Evolutionary conservation across 208 protist genomes (phyloP), one percentile per base, ranked within the genome.

Genomic region (Trypanosoma lewisi): DNA sequence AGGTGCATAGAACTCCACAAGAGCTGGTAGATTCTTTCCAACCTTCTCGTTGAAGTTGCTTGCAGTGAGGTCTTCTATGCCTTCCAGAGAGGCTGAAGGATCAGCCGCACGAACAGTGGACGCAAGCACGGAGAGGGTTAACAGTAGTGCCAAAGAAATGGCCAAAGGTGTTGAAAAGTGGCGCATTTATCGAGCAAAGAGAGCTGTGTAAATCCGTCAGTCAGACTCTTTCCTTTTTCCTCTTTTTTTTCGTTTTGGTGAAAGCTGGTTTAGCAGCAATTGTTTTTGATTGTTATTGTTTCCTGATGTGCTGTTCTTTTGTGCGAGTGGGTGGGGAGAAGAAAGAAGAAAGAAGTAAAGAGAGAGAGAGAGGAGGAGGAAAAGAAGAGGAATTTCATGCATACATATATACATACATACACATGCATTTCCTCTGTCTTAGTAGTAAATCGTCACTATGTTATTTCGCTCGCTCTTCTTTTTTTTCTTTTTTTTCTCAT

Each of bases 1-100:
- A 59, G 88, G 82, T 14, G 90, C 86, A 66, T 96, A 97, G 55
- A 97, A 96, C 81, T 96, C 82, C 19, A 98, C 80, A 3, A 96
- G 69, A 0, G 81, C 90, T 49, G 80, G 52, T 12, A 85, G 76
- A 16, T 42, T 48, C 25, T 68, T 68, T 56, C 82, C 68, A 42
- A 96, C 83, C 30, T 83, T 49, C 17, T 53, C n/a, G 27, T 90
- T 73, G 34, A 96, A 94, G 55, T 50, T 84, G 17, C n/a, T 44
- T 31, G 49, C 27, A 41, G 52, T 85, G 48, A 94, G 37, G 23
- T 85, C 70, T 17, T 77, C 45, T 0, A 85, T 50, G 12, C 80
- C 82, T 6, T 57, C 60, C 57, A 86, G 74, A 12, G 39, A 42
- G 2, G 41, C 56, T 4, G 55, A 45, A 0, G 80, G 83, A 47